phyloP scores from a whole-genome alignment of 495 filamentous ascomycete genomes.

The Immersiella caudata region DNA sequence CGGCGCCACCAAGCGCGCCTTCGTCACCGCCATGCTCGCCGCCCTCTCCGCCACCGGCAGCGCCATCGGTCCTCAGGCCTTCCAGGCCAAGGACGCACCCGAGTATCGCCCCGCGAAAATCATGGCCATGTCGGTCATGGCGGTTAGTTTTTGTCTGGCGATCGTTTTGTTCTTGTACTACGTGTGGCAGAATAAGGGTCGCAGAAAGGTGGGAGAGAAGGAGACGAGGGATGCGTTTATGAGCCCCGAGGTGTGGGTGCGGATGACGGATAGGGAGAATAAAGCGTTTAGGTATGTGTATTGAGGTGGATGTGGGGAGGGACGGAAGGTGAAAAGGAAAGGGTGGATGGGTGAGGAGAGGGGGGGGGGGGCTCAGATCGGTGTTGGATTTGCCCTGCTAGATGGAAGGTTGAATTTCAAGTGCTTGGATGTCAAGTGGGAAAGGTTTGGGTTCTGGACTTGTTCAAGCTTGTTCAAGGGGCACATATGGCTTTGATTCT shows the following conservation, averaged over 20 bases:
- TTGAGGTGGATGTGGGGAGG: slow-evolving; percentile 16
- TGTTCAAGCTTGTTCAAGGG: too few relatives aligned
- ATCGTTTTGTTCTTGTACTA: slow-evolving; percentile 40
- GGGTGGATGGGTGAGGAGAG: too few relatives aligned
- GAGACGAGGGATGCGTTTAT: slow-evolving; percentile 36
- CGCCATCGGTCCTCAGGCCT: slow-evolving; percentile 70
- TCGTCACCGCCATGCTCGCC: slow-evolving; percentile 54
- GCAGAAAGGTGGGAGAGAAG: slow-evolving; percentile 20
- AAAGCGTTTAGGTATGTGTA: slow-evolving; percentile 42
- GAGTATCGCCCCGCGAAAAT: slow-evolving; percentile 66
- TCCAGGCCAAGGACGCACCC: slow-evolving; percentile 61
- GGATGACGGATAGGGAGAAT: slow-evolving; percentile 44
- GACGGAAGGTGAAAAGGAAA: too few relatives aligned
- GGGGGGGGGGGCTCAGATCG: too few relatives aligned
- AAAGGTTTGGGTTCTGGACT: too few relatives aligned
- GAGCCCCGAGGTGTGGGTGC: slow-evolving; percentile 37
- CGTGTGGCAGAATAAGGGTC: slow-evolving; percentile 36
- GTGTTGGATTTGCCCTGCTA: too few relatives aligned
- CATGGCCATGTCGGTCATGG: slow-evolving; percentile 48
- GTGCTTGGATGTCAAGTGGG: too few relatives aligned
- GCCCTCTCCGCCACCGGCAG: slow-evolving; percentile 66
- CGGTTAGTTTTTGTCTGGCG: slow-evolving; percentile 36
- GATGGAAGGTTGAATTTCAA: too few relatives aligned
- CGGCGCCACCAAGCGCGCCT: slow-evolving; percentile 45
- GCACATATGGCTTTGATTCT: too few relatives aligned